Evolutionary conservation across 192 early-diverging fungal species (phyloP), one percentile per base, ranked within the genome.

Genomic region (Dissophora globulifera): DNA sequence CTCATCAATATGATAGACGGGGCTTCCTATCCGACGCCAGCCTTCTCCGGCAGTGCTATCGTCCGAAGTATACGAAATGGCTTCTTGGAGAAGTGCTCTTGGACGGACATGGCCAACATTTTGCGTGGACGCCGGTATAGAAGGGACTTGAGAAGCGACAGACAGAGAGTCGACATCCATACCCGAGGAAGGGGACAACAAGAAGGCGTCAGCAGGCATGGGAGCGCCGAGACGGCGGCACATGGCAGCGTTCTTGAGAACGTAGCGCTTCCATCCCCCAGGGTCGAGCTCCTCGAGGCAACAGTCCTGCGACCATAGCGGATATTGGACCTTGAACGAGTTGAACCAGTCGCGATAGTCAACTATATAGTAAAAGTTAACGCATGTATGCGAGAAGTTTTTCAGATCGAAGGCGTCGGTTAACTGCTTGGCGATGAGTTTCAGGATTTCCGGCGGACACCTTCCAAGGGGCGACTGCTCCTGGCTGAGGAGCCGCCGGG

Each of bases 1-100:
- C 2, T 40, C 11, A 31, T 71, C 59, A 19, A 57, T 62, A 8
- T 62, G 42, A 27, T 71, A 71, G 9, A 62, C 47, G 0, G 69
- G 69, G 1, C 59, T 62, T 2, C 51, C 58, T 16, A 50, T 59
- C 2, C 60, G 58, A 0, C 49, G 6, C 67, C 67, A 70, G 4
- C 35, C 20, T 4, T 16, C 35, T 1, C 9, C 7, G 17, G 35
- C 11, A 12, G 65, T 58, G 20, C 26, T 29, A 2, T 6, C 20
- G 31, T 67, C 65, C 3, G 64, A 48, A 9, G 32, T 4, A 9
- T 43, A 58, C n/a, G 3, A 13, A 11, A 19, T 11, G 4, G 65
- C 54, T 20, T 67, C 48, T 2, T 38, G 19, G 8, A 67, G 55
- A 22, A 23, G 25, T 1, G 58, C 30, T 13, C 54, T 25, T 11